Conservation (phyloP, 495 filamentous ascomycete genomes). For the Lophiotrema nucula region DNA sequence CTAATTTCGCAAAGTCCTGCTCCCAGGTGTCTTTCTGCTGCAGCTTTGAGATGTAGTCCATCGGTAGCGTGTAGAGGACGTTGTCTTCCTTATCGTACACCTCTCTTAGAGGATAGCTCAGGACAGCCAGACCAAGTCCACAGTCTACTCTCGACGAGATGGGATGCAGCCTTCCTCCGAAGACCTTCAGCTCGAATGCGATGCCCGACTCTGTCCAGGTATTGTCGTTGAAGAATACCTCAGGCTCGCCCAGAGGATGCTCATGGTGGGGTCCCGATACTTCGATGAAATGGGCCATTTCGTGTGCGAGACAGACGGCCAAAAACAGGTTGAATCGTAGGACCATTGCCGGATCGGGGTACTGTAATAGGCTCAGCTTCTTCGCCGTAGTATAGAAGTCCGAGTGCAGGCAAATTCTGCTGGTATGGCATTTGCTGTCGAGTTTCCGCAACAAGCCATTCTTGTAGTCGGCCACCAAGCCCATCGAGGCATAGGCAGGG, state of each 20-base stretch:
- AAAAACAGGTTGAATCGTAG: slow-evolving; percentile 38
- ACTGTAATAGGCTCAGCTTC: slow-evolving; percentile 31
- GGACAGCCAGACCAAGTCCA: slow-evolving; percentile 30
- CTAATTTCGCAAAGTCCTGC: slow-evolving; percentile 21
- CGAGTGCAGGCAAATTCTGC: slow-evolving; percentile 34
- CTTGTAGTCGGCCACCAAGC: slow-evolving; percentile 35
- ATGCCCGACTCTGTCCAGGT: slow-evolving; percentile 35
- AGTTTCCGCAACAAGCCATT: slow-evolving; percentile 29
- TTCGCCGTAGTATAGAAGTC: slow-evolving; percentile 40
- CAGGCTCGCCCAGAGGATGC: slow-evolving; percentile 25
- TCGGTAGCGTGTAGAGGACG: slow-evolving; percentile 36
- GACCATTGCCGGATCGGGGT: slow-evolving; percentile 37
- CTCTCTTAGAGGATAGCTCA: slow-evolving; percentile 31
- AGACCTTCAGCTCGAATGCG: slow-evolving; percentile 35
- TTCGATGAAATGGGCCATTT: slow-evolving; percentile 39
- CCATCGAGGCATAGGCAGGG: slow-evolving; percentile 33
- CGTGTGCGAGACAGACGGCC: slow-evolving; percentile 34
- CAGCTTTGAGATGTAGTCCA: slow-evolving; percentile 33
- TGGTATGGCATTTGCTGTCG: slow-evolving; percentile 31
- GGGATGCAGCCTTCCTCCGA: slow-evolving; percentile 36
- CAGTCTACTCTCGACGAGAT: slow-evolving; percentile 35
- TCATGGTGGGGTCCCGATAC: slow-evolving; percentile 34
- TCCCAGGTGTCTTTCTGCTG: slow-evolving; percentile 37
- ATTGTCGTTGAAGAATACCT: slow-evolving; percentile 37
- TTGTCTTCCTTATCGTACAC: slow-evolving; percentile 33